Base-by-base conservation (phyloP, 2,329 filamentous ascomycete species). In the Pezizomycotina sp. region DNA sequence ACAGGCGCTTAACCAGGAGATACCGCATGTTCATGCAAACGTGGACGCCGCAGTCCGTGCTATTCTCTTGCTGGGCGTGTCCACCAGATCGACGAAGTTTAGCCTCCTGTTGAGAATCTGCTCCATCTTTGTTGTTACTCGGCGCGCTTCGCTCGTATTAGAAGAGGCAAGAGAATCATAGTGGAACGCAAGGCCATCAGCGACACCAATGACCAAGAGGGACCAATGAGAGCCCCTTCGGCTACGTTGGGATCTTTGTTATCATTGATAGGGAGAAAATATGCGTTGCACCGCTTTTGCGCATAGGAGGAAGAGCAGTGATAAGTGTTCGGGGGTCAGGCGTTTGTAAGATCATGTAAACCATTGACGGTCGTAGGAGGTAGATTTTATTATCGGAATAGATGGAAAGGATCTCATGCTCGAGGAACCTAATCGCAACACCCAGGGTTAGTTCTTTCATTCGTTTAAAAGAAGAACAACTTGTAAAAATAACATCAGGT, bases 141-240 rank as follows among this genome's bases (percentile, higher is more conserved):
- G 61, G 32, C 68, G 66, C 1, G 81, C 89, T 47, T 91, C 79
- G 26, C 65, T 60, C 42, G 71, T 69, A 58, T 98, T 95, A 24
- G 71, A 68, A 2, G 74, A 73, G 2, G 70, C 69, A 16, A 95
- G 65, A 1, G 77, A 86, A 60, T 98, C 89, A 60, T 98, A 98
- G 62, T 98, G 89, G 57, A 98, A 98, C 0, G 86, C 81, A 2
- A 92, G 74, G 6, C 81, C 74, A 54, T 98, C 89, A 31, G 92
- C 73, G 25, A 83, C 69, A 8, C 76, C 83, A 20, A 98, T 84
- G 2, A 98, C 69, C 1, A 98, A 71, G 0, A 98, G 63, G 0
- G 82, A 92, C 89, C 89, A 98, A 57, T 98, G 89, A 3, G 77
- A 79, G 24, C 89, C 89, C 80, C 82, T 59, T 93, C 84, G n/a